These are phyloP conservation scores for Mallotus nudiflorus DNA, from an alignment of 345 rosid genomes.

Conservation along the genomic window DNA sequence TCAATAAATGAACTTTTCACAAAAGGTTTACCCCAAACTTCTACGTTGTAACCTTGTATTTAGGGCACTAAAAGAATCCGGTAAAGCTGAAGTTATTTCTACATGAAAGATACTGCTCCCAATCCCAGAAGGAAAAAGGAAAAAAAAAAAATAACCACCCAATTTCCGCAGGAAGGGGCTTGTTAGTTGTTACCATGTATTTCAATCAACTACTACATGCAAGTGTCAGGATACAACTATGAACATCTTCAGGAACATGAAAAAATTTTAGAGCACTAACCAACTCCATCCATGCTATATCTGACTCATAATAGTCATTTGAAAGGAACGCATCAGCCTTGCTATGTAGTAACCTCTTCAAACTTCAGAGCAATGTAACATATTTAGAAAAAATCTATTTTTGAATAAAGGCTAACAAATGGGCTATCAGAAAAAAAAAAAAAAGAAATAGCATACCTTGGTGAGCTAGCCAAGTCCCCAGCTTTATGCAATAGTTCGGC, in stretches of 20 bases:
- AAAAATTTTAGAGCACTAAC: conserved; percentile 37
- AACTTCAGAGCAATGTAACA: conserved; percentile 45
- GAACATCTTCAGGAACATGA: neutral
- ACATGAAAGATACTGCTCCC: neutral
- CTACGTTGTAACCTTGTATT: neutral
- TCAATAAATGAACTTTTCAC: neutral
- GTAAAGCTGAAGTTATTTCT: neutral
- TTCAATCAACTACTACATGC: neutral
- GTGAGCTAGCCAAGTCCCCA: conserved; percentile 67
- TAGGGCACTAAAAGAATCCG: neutral
- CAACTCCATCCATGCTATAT: conserved; percentile 98
- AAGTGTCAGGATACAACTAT: neutral
- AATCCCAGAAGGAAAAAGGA: no score
- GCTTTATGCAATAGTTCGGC: conserved; percentile 80
- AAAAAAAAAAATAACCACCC: no score
- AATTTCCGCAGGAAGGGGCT: neutral
- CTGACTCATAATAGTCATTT: conserved; percentile 85
- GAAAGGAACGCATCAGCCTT: conserved; percentile 92
- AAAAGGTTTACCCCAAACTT: neutral
- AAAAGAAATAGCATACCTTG: conserved; percentile 49
- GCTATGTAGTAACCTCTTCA: conserved; percentile 81
- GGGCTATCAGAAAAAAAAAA: conserved; percentile 1
- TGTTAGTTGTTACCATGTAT: neutral
- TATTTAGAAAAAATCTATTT: conserved; percentile 15
- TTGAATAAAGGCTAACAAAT: neutral